Percentiles rank a stretch among this genome's conserved stretches.
phyloP scores from a whole-genome alignment of 441 rosid genomes.

The Macaranga tanarius region DNA sequence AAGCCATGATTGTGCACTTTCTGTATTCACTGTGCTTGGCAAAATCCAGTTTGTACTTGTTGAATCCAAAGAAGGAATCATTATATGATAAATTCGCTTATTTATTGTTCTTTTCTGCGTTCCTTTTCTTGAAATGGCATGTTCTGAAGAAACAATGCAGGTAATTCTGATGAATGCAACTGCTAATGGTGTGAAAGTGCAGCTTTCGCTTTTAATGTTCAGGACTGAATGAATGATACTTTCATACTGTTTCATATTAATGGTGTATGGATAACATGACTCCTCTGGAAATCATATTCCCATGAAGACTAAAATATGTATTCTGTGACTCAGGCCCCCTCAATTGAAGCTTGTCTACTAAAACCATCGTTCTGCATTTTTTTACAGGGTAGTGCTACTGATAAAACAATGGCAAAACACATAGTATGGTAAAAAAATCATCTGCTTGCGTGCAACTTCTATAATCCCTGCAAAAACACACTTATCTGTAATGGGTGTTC shows the following conservation, averaged over 20 bases:
- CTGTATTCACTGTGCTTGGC: background rate
- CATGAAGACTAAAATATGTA: background rate
- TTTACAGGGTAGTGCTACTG: background rate
- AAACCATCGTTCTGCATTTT: background rate
- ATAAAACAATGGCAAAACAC: background rate
- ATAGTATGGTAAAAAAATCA: background rate
- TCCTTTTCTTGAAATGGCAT: background rate
- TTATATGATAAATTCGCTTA: background rate
- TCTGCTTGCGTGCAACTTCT: too few species aligned
- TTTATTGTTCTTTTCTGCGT: background rate
- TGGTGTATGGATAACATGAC: background rate
- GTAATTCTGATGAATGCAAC: slow-evolving; percentile 1
- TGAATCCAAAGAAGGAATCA: background rate
- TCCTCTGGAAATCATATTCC: slow-evolving; percentile 10
- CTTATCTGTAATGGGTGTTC: background rate
- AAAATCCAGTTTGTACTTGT: background rate
- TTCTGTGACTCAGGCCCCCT: background rate
- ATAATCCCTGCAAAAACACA: too few species aligned
- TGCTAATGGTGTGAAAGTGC: background rate
- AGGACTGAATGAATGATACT: background rate
- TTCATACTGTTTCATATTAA: background rate
- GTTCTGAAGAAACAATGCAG: background rate
- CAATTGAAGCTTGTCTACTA: background rate
- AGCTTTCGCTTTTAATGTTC: background rate
- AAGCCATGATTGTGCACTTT: too few species aligned